These are phyloP conservation scores for Chlorella sp. DNA, from an alignment of 139 green algal species.

Conservation along the genomic window DNA sequence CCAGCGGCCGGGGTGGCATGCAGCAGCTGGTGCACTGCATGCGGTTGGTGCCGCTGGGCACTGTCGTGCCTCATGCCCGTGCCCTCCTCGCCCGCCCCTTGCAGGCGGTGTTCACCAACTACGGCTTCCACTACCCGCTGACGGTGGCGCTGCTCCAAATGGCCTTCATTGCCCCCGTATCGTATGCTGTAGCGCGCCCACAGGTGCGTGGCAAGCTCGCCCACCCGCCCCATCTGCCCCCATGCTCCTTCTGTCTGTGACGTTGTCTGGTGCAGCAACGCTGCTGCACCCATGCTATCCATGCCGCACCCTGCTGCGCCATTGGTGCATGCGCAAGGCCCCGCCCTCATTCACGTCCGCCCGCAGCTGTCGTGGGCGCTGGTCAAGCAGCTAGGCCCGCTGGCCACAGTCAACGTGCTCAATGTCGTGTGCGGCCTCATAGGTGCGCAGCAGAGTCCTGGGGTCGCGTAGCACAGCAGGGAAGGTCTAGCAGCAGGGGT, in stretches of 20 bases:
- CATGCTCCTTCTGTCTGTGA: too few species aligned
- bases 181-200: slow-evolving; percentile 60
- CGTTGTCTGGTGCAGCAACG: too few species aligned
- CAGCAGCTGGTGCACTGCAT: too few species aligned
- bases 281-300: too few species aligned
- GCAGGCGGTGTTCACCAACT: slow-evolving; percentile 77
- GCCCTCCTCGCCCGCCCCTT: neutral
- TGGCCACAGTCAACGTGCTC: slow-evolving; percentile 73
- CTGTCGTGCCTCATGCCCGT: neutral
- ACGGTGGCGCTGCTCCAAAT: slow-evolving; percentile 74
- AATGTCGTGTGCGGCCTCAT: slow-evolving; percentile 75
- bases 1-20: too few species aligned
- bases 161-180: slow-evolving; percentile 66
- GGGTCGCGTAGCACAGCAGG: neutral
- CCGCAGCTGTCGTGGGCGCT: slow-evolving; percentile 44
- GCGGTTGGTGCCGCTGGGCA: too few species aligned
- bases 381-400: slow-evolving; percentile 46
- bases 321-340: too few species aligned
- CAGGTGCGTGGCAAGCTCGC: too few species aligned
- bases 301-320: too few species aligned
- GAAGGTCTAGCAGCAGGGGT: neutral
- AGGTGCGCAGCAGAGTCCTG: slow-evolving; percentile 34
- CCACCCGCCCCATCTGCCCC: too few species aligned
- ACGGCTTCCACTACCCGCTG: slow-evolving; percentile 71
- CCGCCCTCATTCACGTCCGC: too few species aligned